Conservation (phyloP, 2,329 filamentous ascomycete genomes). For the Ophiocordyceps polyrhachis-furcata region DNA sequence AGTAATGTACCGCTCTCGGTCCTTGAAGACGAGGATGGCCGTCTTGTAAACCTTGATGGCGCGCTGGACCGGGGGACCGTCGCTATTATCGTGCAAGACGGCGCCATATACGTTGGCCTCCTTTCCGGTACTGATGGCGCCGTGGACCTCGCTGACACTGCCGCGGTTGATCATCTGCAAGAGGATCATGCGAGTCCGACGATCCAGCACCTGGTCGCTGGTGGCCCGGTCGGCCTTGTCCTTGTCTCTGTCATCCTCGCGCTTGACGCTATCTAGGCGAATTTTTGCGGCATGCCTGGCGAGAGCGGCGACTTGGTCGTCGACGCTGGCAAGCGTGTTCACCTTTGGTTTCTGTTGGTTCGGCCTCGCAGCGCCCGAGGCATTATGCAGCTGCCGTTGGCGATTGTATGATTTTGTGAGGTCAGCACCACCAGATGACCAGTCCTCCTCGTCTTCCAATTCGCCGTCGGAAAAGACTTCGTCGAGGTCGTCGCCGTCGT, state of each 20-base stretch:
- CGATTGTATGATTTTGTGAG: conserved; percentile 80
- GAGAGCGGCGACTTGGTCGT: conserved; percentile 76
- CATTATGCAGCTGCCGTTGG: conserved; percentile 46
- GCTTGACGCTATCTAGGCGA: conserved; percentile 49
- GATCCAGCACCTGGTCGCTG: conserved; percentile 85
- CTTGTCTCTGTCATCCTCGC: conserved; percentile 35
- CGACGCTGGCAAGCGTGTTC: conserved; percentile 62
- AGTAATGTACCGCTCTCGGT: conserved; percentile 86
- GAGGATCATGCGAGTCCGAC: conserved; percentile 84
- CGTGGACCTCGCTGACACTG: conserved; percentile 78
- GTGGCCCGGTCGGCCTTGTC: conserved; percentile 91
- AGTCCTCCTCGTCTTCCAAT: conserved; percentile 38
- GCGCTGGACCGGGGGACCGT: conserved; percentile 44
- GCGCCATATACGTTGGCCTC: conserved; percentile 97
- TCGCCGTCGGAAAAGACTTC: conserved; percentile 17
- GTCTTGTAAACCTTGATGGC: conserved; percentile 99
- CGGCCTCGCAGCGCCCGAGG: conserved; percentile 38
- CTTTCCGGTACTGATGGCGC: conserved; percentile 89
- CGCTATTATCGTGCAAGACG: conserved; percentile 38
- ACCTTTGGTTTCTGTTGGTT: conserved; percentile 64
- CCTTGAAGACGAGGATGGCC: conserved; percentile 92
- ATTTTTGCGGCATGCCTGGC: conserved; percentile 76
- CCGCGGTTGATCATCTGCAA: conserved; percentile 91
- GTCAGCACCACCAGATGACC: conserved; percentile 41
- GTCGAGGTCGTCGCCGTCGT: conserved; percentile 8